Conservation (phyloP, 305 asterid species). For the Salvia sclarea region DNA sequence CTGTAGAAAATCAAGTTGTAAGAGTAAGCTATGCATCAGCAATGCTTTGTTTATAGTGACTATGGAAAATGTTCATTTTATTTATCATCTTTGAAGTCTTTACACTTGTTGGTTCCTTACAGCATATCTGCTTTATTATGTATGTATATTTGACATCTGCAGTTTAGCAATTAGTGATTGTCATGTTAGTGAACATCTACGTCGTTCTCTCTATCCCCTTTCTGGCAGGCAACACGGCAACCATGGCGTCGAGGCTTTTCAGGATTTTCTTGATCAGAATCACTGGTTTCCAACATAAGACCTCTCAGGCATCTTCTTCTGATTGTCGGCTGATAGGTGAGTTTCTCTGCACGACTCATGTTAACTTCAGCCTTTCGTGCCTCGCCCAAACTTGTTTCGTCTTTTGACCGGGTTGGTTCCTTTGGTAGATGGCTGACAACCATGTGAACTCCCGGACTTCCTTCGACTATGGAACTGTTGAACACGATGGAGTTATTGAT, state of each 20-base stretch:
- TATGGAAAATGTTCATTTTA: background rate
- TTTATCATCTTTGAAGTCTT: constrained; percentile 15
- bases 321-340: constrained; percentile 57
- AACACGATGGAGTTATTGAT: constrained; percentile 75
- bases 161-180: constrained; percentile 3
- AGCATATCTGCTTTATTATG: constrained; percentile 20
- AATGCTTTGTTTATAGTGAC: constrained; percentile 10
- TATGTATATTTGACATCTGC: too few species aligned
- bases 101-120: background rate
- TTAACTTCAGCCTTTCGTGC: constrained; percentile 50
- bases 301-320: constrained; percentile 79
- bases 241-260: constrained; percentile 73
- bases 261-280: constrained; percentile 55
- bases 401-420: constrained; percentile 37
- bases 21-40: constrained; percentile 6
- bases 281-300: constrained; percentile 65
- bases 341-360: constrained; percentile 43
- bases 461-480: constrained; percentile 55
- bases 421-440: constrained; percentile 34
- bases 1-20: constrained; percentile 3
- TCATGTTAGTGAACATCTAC: constrained; percentile 39
- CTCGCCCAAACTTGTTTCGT: constrained; percentile 25
- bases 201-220: constrained; percentile 35
- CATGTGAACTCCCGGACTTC: constrained; percentile 76
- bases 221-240: constrained; percentile 56